Conservation (phyloP, 768 basidiomycete species). For the Coprinopsis marcescibilis region DNA sequence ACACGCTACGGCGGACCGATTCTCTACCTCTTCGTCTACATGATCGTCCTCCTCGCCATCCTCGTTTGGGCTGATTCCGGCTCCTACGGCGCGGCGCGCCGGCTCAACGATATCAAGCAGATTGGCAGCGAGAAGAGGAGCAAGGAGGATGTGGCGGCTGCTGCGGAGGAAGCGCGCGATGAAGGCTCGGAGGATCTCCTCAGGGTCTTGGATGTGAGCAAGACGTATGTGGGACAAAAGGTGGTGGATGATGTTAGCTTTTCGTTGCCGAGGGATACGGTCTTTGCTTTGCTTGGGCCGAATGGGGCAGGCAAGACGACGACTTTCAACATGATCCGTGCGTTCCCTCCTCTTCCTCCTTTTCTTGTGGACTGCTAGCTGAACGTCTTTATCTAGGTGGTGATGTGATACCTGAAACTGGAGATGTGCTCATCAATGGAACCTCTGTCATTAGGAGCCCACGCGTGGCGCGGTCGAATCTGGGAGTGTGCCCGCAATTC, state of each 20-base stretch:
- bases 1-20: constrained; percentile 70
- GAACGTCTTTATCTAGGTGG: constrained; percentile 42
- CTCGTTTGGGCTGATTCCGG: constrained; percentile 74
- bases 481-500: constrained; percentile 83
- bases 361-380: not conserved
- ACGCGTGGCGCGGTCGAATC: constrained; percentile 54
- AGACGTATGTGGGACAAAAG: constrained; percentile 46
- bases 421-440: constrained; percentile 65
- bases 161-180: constrained; percentile 44
- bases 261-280: constrained; percentile 52
- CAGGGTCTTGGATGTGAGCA: constrained; percentile 57
- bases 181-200: constrained; percentile 50
- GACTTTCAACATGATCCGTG: constrained; percentile 75
- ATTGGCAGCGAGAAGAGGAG: constrained; percentile 11
- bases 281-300: constrained; percentile 73
- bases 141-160: constrained; percentile 49
- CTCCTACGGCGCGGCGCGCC: constrained; percentile 41
- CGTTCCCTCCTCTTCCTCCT: constrained; percentile 19
- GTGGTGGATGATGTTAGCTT: constrained; percentile 75
- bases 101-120: constrained; percentile 20
- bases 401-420: constrained; percentile 58
- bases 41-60: constrained; percentile 50
- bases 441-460: constrained; percentile 62
- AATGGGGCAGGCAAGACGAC: constrained; percentile 86
- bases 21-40: constrained; percentile 59